Conservation (phyloP, 805 yeast genomes). For the Pichia rugopelliculosa region DNA sequence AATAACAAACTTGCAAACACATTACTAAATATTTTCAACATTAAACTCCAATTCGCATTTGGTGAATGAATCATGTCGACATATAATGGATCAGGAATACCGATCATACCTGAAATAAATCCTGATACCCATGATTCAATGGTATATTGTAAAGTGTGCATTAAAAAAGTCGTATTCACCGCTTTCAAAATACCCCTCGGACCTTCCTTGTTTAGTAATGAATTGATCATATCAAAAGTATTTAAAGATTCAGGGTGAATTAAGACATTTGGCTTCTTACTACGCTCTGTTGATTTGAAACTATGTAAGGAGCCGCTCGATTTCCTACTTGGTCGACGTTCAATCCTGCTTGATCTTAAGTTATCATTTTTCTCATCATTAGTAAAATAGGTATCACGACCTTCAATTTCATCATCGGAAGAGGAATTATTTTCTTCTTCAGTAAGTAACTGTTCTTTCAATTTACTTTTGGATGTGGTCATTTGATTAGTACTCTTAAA, state of each 20-base stretch:
- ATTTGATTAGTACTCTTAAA: conserved; percentile 29
- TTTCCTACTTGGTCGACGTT: conserved; percentile 19
- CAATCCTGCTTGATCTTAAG: conserved; percentile 25
- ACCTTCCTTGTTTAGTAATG: conserved; percentile 62
- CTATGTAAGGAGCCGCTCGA: conserved; percentile 7
- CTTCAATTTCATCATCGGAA: conserved; percentile 13
- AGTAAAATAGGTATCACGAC: conserved; percentile 17
- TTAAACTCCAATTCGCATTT: conserved; percentile 61
- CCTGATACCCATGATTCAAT: conserved; percentile 92
- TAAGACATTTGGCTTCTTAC: conserved; percentile 3
- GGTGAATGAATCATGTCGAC: conserved; percentile 76
- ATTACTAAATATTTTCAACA: conserved; percentile 62
- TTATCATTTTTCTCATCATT: not conserved
- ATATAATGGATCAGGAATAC: conserved; percentile 83
- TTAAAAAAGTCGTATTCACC: conserved; percentile 70
- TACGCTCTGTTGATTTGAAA: not conserved
- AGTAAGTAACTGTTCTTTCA: not conserved
- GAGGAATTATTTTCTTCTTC: conserved; percentile 27
- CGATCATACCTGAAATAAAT: conserved; percentile 68
- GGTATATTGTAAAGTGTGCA: conserved; percentile 66
- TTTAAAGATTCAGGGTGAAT: conserved; percentile 53
- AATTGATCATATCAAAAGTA: conserved; percentile 57
- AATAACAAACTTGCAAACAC: conserved; percentile 64
- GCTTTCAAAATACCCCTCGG: conserved; percentile 68
- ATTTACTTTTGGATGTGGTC: not conserved